Evolutionary conservation across 2,329 filamentous ascomycete genomes (phyloP), one percentile per base, ranked within the genome.

Genomic region (Pseudogymnoascus sp.): DNA sequence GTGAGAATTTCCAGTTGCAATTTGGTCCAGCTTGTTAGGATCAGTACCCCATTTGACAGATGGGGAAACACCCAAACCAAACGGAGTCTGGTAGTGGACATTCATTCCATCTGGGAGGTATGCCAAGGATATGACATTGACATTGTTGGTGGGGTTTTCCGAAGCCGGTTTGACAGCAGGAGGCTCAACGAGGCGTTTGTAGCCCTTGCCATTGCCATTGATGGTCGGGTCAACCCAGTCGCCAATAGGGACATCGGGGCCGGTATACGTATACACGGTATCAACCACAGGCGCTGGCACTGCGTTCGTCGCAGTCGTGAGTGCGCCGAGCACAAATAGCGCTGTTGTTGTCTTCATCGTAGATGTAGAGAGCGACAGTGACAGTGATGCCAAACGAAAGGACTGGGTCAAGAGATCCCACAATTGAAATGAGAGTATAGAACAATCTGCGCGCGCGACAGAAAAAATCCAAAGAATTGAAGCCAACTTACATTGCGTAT

Each of bases 81-180:
- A 83, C 0, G 80, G 79, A 0, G 80, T 82, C 71, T 82, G 80
- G 69, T 77, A 83, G 71, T 82, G 80, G 63, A 82, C 76, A 68
- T 80, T 80, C 69, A 82, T 78, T 36, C 80, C 80, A 60, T 74
- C 70, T 0, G 79, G 79, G 2, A 81, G 65, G 65, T 81, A 82
- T 0, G 80, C 74, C 64, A 80, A 66, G 4, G 77, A 76, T 63
- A 82, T 80, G 39, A 82, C 80, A 66, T 83, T 82, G 70, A 83
- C 70, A 62, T 82, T 83, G 73, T 82, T 83, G 42, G 73, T 78
- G 5, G 80, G 77, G 57, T 78, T 77, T 8, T 66, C 65, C 5
- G 69, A 72, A 26, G 71, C 72, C 3, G 80, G 80, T 66, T 74
- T 77, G 16, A 82, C 80, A 2, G 80, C 80, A 8, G 80, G 80